Percentiles rank a stretch among this genome's conserved stretches.
phyloP scores from a whole-genome alignment of 2,329 filamentous ascomycete genomes.

The Neofusicoccum parvum region DNA sequence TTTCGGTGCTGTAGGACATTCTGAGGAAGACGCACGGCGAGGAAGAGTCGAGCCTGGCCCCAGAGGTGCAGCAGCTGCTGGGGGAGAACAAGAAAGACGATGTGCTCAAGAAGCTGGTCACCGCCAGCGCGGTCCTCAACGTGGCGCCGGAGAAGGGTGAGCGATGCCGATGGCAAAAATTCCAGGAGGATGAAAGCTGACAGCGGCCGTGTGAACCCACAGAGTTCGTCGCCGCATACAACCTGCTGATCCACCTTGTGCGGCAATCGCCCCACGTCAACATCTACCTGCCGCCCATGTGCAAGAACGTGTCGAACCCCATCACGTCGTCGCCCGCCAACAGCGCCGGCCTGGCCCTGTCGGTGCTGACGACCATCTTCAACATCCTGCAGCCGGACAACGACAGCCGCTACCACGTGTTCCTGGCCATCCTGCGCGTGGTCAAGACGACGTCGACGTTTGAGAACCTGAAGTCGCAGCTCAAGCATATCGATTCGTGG shows the following conservation, averaged over 20 bases:
- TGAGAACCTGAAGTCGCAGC: conserved; percentile 79
- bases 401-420: conserved; percentile 84
- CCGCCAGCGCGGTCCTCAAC: conserved; percentile 76
- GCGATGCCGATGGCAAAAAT: neutral
- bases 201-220: conserved; percentile 21
- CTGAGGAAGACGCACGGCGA: conserved; percentile 66
- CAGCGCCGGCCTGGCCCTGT: conserved; percentile 82
- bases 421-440: conserved; percentile 84
- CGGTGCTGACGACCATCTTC: conserved; percentile 92
- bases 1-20: conserved; percentile 55
- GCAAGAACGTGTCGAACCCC: conserved; percentile 85
- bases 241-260: conserved; percentile 92
- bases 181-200: conserved; percentile 15
- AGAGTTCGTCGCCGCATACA: conserved; percentile 95
- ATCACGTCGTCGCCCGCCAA: conserved; percentile 83
- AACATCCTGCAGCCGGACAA: conserved; percentile 81
- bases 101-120: conserved; percentile 84
- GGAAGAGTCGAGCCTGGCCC: conserved; percentile 55
- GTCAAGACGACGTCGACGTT: conserved; percentile 70
- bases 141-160: conserved; percentile 82
- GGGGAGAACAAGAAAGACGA: conserved; percentile 73
- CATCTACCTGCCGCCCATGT: conserved; percentile 84
- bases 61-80: conserved; percentile 72
- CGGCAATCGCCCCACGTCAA: conserved; percentile 82
- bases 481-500: conserved; percentile 83